phyloP scores from a whole-genome alignment of 2,329 filamentous ascomycete genomes.

The Nothophaeocryptopus gaeumannii region DNA sequence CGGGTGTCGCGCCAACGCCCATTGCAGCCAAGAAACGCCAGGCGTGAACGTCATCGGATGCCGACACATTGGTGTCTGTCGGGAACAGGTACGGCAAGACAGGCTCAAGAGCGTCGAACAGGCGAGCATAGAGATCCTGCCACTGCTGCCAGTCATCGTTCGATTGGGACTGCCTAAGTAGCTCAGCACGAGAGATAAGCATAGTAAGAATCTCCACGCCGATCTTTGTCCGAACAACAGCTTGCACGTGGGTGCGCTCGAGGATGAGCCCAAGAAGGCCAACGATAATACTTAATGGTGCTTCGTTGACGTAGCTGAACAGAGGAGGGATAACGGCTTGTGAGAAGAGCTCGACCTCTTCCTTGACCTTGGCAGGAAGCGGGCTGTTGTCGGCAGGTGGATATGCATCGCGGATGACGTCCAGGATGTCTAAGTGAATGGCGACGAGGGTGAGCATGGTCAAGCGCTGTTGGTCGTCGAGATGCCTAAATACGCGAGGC shows the following conservation, averaged over 20 bases:
- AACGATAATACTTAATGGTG: slow-evolving; percentile 84
- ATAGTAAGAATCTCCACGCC: slow-evolving; percentile 89
- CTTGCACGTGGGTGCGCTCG: slow-evolving; percentile 74
- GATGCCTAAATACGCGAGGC: slow-evolving; percentile 89
- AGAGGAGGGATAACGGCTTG: slow-evolving; percentile 84
- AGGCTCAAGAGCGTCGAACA: slow-evolving; percentile 86
- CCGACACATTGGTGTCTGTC: slow-evolving; percentile 71
- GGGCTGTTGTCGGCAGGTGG: slow-evolving; percentile 67
- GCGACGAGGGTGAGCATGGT: slow-evolving; percentile 95
- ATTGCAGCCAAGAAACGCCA: slow-evolving; percentile 97
- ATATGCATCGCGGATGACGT: slow-evolving; percentile 80
- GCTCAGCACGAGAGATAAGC: slow-evolving; percentile 88
- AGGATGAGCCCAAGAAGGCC: slow-evolving; percentile 84
- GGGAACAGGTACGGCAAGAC: slow-evolving; percentile 85
- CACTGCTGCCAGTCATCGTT: slow-evolving; percentile 76
- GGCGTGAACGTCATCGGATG: slow-evolving; percentile 80
- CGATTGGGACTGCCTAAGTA: slow-evolving; percentile 72
- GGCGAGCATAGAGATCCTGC: slow-evolving; percentile 74
- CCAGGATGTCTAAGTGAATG: slow-evolving; percentile 85
- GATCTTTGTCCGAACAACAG: slow-evolving; percentile 82
- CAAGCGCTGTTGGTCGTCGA: slow-evolving; percentile 86
- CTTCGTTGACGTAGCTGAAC: slow-evolving; percentile 86
- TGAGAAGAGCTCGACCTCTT: slow-evolving; percentile 89
- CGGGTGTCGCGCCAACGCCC: slow-evolving; percentile 86
- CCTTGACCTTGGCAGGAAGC: slow-evolving; percentile 73